phyloP scores from a whole-genome alignment of 2,329 filamentous ascomycete species.

The Talaromyces sp. region DNA sequence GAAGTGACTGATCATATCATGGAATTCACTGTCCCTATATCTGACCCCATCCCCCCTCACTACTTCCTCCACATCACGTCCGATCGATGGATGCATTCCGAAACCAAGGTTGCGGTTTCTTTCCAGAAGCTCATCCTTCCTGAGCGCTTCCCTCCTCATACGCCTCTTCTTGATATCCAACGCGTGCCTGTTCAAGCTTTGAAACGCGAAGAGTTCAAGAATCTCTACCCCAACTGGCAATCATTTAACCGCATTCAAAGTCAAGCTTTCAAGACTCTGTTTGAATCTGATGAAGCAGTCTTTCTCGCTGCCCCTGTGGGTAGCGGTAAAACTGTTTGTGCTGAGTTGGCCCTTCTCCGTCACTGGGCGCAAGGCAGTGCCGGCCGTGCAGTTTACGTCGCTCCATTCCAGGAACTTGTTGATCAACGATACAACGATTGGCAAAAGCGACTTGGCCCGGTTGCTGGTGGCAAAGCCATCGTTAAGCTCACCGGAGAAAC shows the following conservation, averaged over 20 bases:
- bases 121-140: constrained; percentile 94
- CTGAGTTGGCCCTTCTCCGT: constrained; percentile 84
- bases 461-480: constrained; percentile 81
- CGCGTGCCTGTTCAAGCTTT: constrained; percentile 82
- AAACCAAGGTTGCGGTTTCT: constrained; percentile 86
- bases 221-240: constrained; percentile 75
- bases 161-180: constrained; percentile 85
- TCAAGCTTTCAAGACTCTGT: constrained; percentile 92
- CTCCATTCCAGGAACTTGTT: constrained; percentile 89
- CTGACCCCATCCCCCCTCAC: constrained; percentile 96
- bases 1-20: constrained; percentile 92
- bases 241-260: constrained; percentile 98
- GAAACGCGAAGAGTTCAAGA: constrained; percentile 76
- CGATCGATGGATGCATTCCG: constrained; percentile 97
- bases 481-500: constrained; percentile 93
- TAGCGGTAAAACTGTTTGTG: constrained; percentile 94
- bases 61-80: constrained; percentile 96
- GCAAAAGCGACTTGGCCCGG: constrained; percentile 66
- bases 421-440: constrained; percentile 79
- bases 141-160: constrained; percentile 92
- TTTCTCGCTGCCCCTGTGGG: constrained; percentile 90
- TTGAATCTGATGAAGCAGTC: constrained; percentile 86
- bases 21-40: constrained; percentile 93
- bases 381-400: constrained; percentile 85
- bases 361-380: constrained; percentile 72